A percentile compares a stretch with the other conserved stretches of the same genome.
Evolutionary conservation across 1,139 yeast species (phyloP).

Genomic region (Debaryomycetaceae sp.): DNA sequence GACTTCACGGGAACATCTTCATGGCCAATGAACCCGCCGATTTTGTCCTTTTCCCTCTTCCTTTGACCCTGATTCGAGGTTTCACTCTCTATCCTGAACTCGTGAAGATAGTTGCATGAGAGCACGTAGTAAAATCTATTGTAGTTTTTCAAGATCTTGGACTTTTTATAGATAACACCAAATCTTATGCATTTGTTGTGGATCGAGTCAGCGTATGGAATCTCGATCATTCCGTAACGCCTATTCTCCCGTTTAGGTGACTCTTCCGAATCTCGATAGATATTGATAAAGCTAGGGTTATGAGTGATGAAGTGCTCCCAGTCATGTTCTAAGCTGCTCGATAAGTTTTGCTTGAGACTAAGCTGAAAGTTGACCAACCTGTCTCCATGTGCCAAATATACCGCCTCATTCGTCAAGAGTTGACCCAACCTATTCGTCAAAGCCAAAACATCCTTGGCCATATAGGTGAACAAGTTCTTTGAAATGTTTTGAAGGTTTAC

Average conservation of each 20-base stretch:
- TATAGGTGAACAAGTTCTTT: constrained; percentile 37
- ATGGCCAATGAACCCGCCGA: constrained; percentile 42
- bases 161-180: constrained; percentile 42
- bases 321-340: constrained; percentile 22
- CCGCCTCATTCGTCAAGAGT: constrained; percentile 18
- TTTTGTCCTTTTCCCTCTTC: constrained; percentile 27
- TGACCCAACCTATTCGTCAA: constrained; percentile 36
- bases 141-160: constrained; percentile 40
- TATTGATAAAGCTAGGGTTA: constrained; percentile 36
- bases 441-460: constrained; percentile 34
- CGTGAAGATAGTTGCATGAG: constrained; percentile 46
- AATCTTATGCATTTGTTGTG: constrained; percentile 45
- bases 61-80: constrained; percentile 5
- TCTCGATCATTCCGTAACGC: constrained; percentile 22
- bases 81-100: constrained; percentile 35
- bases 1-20: constrained; percentile 42
- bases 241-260: constrained; percentile 31
- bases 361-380: constrained; percentile 7
- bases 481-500: constrained; percentile 44
- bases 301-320: constrained; percentile 41
- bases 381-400: constrained; percentile 11
- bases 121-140: constrained; percentile 37
- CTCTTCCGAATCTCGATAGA: constrained; percentile 21
- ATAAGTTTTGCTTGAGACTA: constrained; percentile 19
- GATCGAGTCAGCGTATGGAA: constrained; percentile 38